Conservation (phyloP, 2,329 filamentous ascomycete species). For the Fonsecaea multimorphosa region DNA sequence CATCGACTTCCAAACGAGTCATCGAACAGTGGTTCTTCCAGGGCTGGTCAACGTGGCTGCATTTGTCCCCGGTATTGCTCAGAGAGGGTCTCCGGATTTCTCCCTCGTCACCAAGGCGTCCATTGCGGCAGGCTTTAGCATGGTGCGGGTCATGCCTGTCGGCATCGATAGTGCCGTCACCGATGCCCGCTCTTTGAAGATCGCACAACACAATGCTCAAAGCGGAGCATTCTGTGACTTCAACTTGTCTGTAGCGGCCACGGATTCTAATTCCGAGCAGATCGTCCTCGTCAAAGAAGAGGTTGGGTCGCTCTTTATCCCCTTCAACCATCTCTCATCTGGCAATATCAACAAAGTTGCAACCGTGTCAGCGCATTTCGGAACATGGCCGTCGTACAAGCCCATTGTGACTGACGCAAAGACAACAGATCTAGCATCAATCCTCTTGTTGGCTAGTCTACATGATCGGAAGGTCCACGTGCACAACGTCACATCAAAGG, state of each 20-base stretch:
- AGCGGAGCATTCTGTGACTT: constrained; percentile 74
- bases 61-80: constrained; percentile 76
- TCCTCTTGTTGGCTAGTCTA: constrained; percentile 76
- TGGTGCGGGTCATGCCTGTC: constrained; percentile 79
- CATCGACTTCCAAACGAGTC: constrained; percentile 91
- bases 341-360: constrained; percentile 85
- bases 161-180: constrained; percentile 75
- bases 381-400: constrained; percentile 77
- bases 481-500: constrained; percentile 79
- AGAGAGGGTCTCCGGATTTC: constrained; percentile 69
- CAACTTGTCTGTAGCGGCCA: constrained; percentile 79
- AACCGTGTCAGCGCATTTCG: constrained; percentile 78
- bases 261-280: constrained; percentile 74
- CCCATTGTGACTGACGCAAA: constrained; percentile 82
- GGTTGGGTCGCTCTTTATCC: constrained; percentile 80
- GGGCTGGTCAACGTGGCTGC: constrained; percentile 80
- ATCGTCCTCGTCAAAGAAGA: constrained; percentile 74
- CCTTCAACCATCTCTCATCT: constrained; percentile 75
- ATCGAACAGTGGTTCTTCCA: constrained; percentile 74
- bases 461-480: constrained; percentile 80
- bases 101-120: constrained; percentile 74
- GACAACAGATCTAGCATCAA: constrained; percentile 79
- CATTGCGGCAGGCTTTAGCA: constrained; percentile 75
- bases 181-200: constrained; percentile 72
- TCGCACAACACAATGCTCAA: constrained; percentile 74